Evolutionary conservation across 2,329 filamentous ascomycete species (phyloP).

Genomic region (Sodiomyces alkalinus): DNA sequence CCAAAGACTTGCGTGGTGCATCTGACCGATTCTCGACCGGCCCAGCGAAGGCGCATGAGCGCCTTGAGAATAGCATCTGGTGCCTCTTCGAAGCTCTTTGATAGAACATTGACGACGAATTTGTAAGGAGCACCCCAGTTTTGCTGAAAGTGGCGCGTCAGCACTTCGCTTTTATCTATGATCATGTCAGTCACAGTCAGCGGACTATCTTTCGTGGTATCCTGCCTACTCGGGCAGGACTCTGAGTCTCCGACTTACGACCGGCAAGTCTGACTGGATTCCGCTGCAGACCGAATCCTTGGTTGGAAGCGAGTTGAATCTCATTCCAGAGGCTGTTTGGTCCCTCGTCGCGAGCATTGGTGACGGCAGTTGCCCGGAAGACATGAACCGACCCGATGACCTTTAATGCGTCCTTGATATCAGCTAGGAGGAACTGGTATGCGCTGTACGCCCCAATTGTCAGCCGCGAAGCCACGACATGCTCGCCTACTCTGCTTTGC

Average conservation of each 20-base stretch:
- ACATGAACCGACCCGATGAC: conserved; percentile 37
- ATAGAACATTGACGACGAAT: conserved; percentile 41
- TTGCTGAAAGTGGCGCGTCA: conserved; percentile 35
- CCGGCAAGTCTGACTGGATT: conserved; percentile 18
- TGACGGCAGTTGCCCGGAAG: conserved; percentile 36
- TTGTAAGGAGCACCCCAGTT: conserved; percentile 55
- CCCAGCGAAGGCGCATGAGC: conserved; percentile 40
- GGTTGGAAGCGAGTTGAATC: conserved; percentile 20
- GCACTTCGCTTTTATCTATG: conserved; percentile 22
- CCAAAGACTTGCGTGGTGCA: conserved; percentile 9
- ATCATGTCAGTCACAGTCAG: conserved; percentile 13
- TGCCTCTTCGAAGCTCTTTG: conserved; percentile 31
- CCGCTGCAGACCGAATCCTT: conserved; percentile 29
- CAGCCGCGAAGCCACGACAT: conserved; percentile 8
- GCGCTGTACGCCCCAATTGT: conserved; percentile 3
- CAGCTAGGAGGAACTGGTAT: conserved; percentile 24
- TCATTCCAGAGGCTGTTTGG: conserved; percentile 44
- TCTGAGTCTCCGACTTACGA: conserved; percentile 12
- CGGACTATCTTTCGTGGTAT: too few relatives aligned
- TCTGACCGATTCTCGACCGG: conserved; percentile 24
- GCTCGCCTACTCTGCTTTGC: not conserved
- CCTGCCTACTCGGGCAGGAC: conserved; percentile 3
- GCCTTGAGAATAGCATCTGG: conserved; percentile 31
- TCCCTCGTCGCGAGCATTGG: conserved; percentile 36
- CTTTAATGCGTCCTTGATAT: conserved; percentile 15